phyloP scores from a whole-genome alignment of 805 yeast species.

The Kuraishia piskuri region DNA sequence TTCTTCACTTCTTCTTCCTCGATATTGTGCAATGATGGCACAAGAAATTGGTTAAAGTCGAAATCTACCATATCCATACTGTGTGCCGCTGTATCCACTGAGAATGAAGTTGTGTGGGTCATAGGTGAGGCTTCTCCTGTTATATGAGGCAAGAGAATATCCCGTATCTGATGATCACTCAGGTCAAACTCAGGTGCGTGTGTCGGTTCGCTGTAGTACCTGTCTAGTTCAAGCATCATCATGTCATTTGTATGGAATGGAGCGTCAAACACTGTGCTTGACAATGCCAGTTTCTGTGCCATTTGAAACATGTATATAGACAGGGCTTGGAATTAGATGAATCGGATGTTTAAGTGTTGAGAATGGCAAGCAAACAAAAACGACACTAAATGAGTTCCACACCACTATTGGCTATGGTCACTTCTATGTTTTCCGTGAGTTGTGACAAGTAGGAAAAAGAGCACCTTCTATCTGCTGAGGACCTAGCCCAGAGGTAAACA shows the following conservation, averaged over 20 bases:
- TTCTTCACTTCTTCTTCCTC: not conserved
- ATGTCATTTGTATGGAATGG: not conserved
- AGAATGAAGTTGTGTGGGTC: not conserved
- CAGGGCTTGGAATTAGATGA: no score
- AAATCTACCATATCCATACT: not conserved
- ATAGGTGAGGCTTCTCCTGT: not conserved
- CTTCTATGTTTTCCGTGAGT: not conserved
- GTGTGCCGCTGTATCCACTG: not conserved
- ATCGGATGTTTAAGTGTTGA: no score
- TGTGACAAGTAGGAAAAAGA: not conserved
- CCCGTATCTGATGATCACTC: not conserved
- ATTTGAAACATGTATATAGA: not conserved
- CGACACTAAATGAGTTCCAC: no score
- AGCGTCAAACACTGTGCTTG: not conserved
- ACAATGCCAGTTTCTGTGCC: not conserved
- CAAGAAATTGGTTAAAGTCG: not conserved
- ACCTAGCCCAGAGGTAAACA: not conserved
- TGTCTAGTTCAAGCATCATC: not conserved
- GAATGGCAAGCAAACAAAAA: no score
- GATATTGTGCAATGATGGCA: conserved; percentile 7
- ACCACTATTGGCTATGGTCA: no score
- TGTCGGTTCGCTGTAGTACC: not conserved
- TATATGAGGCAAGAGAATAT: not conserved
- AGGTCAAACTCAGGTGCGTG: not conserved
- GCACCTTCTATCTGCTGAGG: not conserved